Conservation (phyloP, 1,139 yeast species). For the Yamadazyma triangularis region DNA sequence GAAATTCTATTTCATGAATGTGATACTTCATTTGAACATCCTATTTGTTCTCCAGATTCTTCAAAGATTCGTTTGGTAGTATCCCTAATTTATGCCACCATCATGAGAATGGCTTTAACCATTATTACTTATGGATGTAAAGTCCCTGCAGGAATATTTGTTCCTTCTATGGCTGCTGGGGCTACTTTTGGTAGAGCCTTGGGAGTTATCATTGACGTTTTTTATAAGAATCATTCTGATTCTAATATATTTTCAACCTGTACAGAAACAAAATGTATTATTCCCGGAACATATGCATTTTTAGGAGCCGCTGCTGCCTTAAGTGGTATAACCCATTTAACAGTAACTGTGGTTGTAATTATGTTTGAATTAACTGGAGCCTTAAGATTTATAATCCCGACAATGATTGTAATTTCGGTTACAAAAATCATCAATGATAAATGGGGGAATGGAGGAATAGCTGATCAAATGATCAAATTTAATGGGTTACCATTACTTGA, state of each 20-base stretch:
- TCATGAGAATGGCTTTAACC: conserved; percentile 65
- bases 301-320: conserved; percentile 97
- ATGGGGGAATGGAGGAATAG: conserved; percentile 83
- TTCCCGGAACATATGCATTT: conserved; percentile 92
- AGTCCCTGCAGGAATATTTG: conserved; percentile 95
- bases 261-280: conserved; percentile 52
- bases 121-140: conserved; percentile 86
- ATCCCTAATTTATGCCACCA: conserved; percentile 66
- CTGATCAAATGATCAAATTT: conserved; percentile 88
- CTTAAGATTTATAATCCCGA: conserved; percentile 80
- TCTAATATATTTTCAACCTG: conserved; percentile 48
- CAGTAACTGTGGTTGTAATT: conserved; percentile 89
- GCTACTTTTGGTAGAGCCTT: conserved; percentile 88
- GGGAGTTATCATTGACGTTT: conserved; percentile 62
- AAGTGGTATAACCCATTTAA: conserved; percentile 88
- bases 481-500: conserved; percentile 88
- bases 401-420: conserved; percentile 94
- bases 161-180: conserved; percentile 96
- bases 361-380: conserved; percentile 98
- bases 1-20: conserved; percentile 86
- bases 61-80: conserved; percentile 29
- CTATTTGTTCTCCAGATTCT: conserved; percentile 45
- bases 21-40: conserved; percentile 31
- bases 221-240: conserved; percentile 42
- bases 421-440: conserved; percentile 73